A percentile compares a stretch with the other conserved stretches of the same genome.
Evolutionary conservation across 768 basidiomycete genomes (phyloP).

Genomic region (Phaeotremella fagi): DNA sequence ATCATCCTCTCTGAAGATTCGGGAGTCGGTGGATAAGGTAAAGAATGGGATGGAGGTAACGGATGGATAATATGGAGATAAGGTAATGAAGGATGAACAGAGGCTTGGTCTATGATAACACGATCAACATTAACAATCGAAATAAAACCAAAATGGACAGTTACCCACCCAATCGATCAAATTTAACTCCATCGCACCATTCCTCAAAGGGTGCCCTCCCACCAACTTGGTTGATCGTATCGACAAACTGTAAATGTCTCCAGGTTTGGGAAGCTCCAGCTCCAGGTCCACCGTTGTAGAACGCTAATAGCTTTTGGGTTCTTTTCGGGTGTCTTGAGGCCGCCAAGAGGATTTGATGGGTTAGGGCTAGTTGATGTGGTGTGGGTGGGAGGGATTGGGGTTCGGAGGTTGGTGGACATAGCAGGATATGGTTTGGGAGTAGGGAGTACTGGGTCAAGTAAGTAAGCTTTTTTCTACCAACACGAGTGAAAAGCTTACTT

Average conservation of each 20-base stretch:
- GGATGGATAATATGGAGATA: conserved; percentile 54
- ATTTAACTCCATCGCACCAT: conserved; percentile 57
- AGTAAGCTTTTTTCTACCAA: conserved; percentile 61
- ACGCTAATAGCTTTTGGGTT: conserved; percentile 60
- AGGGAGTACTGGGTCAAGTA: conserved; percentile 62
- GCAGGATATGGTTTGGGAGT: conserved; percentile 76
- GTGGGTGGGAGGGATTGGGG: conserved; percentile 73
- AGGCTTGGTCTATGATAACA: conserved; percentile 38
- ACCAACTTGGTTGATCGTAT: conserved; percentile 56
- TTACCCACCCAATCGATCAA: conserved; percentile 59
- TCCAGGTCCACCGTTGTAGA: conserved; percentile 76
- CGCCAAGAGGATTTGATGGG: conserved; percentile 68
- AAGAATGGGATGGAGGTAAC: conserved; percentile 17
- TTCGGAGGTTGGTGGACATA: conserved; percentile 47
- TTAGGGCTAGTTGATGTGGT: conserved; percentile 71
- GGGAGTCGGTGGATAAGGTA: conserved; percentile 29
- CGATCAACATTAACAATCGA: neutral
- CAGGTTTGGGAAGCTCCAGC: conserved; percentile 80
- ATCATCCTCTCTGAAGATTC: conserved; percentile 28
- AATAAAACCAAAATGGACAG: neutral
- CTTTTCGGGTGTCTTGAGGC: conserved; percentile 57
- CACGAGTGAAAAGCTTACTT: conserved; percentile 13
- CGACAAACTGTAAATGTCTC: conserved; percentile 85
- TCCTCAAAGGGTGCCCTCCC: conserved; percentile 67
- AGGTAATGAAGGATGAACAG: conserved; percentile 62